These are phyloP conservation scores for Aspergillus aculeatus DNA, from an alignment of 2,329 filamentous ascomycete genomes.

Conservation along the genomic window DNA sequence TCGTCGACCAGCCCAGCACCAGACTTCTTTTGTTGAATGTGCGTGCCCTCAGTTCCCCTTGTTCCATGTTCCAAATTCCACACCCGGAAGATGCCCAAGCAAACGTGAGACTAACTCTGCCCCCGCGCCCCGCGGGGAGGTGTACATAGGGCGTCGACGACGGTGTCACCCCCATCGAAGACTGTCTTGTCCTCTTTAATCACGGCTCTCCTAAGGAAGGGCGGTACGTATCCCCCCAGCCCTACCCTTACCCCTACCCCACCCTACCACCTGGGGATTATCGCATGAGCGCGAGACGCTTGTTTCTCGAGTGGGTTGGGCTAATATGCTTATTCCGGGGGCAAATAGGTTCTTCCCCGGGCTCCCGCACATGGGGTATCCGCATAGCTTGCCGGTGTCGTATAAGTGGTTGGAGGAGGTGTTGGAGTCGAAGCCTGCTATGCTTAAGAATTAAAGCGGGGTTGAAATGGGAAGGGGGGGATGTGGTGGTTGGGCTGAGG, in stretches of 20 bases:
- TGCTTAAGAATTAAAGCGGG: slow-evolving; percentile 24
- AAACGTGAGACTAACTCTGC: neutral
- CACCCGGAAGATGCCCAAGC: neutral
- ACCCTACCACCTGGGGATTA: too few relatives aligned
- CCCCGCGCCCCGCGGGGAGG: too few relatives aligned
- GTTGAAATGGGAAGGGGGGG: too few relatives aligned
- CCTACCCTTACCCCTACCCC: too few relatives aligned
- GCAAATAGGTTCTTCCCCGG: slow-evolving; percentile 54
- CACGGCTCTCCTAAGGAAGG: slow-evolving; percentile 65
- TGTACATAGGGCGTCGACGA: slow-evolving; percentile 56
- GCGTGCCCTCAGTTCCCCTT: slow-evolving; percentile 18
- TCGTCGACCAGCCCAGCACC: slow-evolving; percentile 57
- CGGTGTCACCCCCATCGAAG: slow-evolving; percentile 67
- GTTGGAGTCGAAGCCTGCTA: slow-evolving; percentile 15
- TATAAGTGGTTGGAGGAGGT: slow-evolving; percentile 40
- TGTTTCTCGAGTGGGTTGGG: neutral
- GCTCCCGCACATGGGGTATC: slow-evolving; percentile 67
- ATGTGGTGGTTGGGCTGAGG: neutral
- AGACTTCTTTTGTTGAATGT: slow-evolving; percentile 63
- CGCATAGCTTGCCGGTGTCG: slow-evolving; percentile 42
- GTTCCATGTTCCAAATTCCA: too few relatives aligned
- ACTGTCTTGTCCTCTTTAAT: slow-evolving; percentile 64
- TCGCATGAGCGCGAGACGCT: too few relatives aligned
- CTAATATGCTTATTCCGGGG: neutral
- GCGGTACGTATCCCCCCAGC: slow-evolving; percentile 37